phyloP scores from a whole-genome alignment of 2,329 filamentous ascomycete genomes.

The Cercospora beticola region DNA sequence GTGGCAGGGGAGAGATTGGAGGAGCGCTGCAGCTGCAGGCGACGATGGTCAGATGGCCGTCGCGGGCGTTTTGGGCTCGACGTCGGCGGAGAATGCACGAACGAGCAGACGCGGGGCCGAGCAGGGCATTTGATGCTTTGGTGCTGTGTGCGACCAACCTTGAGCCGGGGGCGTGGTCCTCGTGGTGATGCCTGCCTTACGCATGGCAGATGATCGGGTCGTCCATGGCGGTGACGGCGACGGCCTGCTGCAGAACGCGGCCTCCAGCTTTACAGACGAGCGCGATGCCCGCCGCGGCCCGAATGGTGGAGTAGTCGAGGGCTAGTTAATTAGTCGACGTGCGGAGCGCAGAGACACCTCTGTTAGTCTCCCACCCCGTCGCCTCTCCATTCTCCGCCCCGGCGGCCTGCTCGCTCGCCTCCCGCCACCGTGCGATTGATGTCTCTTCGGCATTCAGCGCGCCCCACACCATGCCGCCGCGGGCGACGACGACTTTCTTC shows the following conservation, averaged over 20 bases:
- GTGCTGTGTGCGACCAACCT: not conserved
- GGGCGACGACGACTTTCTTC: not conserved
- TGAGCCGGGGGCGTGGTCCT: not conserved
- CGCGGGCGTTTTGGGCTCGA: not conserved
- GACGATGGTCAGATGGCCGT: not conserved
- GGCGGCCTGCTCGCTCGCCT: not conserved
- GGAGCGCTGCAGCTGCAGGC: not conserved
- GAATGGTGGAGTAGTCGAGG: not conserved
- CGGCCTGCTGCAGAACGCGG: not conserved
- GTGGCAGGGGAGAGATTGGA: not conserved
- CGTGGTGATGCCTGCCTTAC: not conserved
- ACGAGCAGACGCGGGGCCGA: not conserved
- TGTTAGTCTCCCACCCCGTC: not conserved
- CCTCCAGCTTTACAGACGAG: not conserved
- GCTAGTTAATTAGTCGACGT: not conserved
- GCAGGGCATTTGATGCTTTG: not conserved
- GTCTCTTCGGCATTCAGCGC: not conserved
- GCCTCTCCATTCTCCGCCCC: not conserved
- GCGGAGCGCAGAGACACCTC: not conserved
- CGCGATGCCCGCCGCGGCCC: not conserved
- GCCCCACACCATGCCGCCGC: not conserved
- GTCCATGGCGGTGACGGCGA: not conserved
- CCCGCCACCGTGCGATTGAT: not conserved
- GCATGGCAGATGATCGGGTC: not conserved
- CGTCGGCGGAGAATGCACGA: not conserved